Evolutionary conservation across 2,329 filamentous ascomycete genomes (phyloP).

Genomic region (Helotiales sp.): DNA sequence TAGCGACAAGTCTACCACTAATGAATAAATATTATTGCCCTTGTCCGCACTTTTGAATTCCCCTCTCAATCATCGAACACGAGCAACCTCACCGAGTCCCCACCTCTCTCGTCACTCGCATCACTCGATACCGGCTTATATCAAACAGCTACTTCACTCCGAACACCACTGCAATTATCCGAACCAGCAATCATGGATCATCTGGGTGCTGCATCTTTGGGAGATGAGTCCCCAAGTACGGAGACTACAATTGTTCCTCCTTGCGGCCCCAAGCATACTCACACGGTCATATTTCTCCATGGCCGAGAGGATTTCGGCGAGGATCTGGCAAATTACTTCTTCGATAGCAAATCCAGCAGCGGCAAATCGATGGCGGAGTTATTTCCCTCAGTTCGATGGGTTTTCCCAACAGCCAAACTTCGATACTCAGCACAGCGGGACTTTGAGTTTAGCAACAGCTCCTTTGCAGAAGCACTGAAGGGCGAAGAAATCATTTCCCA

Average conservation of each 20-base stretch:
- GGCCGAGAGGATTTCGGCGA: constrained; percentile 48
- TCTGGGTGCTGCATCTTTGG: no score
- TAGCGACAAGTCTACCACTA: no score
- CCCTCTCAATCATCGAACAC: no score
- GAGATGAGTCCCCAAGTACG: neutral
- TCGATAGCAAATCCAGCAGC: constrained; percentile 43
- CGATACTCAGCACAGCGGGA: constrained; percentile 40
- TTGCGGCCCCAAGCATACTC: constrained; percentile 42
- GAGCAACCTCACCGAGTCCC: no score
- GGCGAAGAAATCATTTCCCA: constrained; percentile 43
- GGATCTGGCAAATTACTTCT: constrained; percentile 48
- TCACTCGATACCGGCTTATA: no score
- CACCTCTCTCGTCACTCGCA: no score
- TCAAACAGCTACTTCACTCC: no score
- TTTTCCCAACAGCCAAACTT: constrained; percentile 33
- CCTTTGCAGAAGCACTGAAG: constrained; percentile 24
- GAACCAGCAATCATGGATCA: no score
- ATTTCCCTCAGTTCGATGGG: constrained; percentile 27
- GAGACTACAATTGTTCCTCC: constrained; percentile 3
- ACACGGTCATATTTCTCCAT: constrained; percentile 54
- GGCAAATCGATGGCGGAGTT: no score
- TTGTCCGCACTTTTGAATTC: no score
- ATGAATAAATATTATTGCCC: no score
- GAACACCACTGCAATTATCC: no score
- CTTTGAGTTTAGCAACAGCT: constrained; percentile 29